Percentiles rank a stretch among this genome's conserved stretches.
Evolutionary conservation across 768 basidiomycete species (phyloP).

Genomic region (Scleroderma citrinum): DNA sequence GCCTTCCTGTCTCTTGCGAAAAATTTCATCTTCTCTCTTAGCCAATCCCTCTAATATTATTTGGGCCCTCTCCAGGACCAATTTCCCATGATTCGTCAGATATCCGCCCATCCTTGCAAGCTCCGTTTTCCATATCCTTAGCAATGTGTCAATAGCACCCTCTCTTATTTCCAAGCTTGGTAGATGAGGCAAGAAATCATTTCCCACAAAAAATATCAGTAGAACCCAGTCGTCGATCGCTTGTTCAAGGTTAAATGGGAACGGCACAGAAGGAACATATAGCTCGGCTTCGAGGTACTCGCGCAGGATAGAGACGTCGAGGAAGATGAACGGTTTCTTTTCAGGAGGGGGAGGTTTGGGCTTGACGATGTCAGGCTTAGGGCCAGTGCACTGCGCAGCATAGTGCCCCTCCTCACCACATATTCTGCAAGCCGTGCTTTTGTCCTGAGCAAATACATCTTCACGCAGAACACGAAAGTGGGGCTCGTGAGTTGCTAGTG

Average conservation of each 20-base stretch:
- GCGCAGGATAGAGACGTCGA: slow-evolving; percentile 91
- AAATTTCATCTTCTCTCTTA: slow-evolving; percentile 93
- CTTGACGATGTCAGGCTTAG: slow-evolving; percentile 50
- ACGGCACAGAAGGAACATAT: slow-evolving; percentile 66
- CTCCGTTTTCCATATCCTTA: slow-evolving; percentile 94
- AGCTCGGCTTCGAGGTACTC: slow-evolving; percentile 98
- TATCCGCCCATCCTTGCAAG: slow-evolving; percentile 97
- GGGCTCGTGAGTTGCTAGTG: slow-evolving; percentile 97
- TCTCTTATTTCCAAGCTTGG: slow-evolving; percentile 98
- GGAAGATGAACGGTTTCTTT: slow-evolving; percentile 96
- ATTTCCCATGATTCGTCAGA: slow-evolving; percentile 85
- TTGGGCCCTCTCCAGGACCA: slow-evolving; percentile 82
- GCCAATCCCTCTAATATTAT: slow-evolving; percentile 95
- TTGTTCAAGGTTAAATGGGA: slow-evolving; percentile 90
- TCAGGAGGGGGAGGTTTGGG: slow-evolving; percentile 48
- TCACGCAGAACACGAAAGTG: slow-evolving; percentile 95
- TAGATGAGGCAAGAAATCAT: slow-evolving; percentile 95
- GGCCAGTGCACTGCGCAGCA: slow-evolving; percentile 89
- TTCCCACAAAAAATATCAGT: slow-evolving; percentile 99
- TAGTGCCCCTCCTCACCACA: slow-evolving; percentile 96
- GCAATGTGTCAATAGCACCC: slow-evolving; percentile 95
- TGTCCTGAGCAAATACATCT: slow-evolving; percentile 92
- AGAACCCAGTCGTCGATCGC: slow-evolving; percentile 99
- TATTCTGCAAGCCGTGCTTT: slow-evolving; percentile 73
- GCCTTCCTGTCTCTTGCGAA: slow-evolving; percentile 89